These are phyloP conservation scores for Cymbidium sinense DNA, from an alignment of 106 monocot genomes.

Conservation along the genomic window DNA sequence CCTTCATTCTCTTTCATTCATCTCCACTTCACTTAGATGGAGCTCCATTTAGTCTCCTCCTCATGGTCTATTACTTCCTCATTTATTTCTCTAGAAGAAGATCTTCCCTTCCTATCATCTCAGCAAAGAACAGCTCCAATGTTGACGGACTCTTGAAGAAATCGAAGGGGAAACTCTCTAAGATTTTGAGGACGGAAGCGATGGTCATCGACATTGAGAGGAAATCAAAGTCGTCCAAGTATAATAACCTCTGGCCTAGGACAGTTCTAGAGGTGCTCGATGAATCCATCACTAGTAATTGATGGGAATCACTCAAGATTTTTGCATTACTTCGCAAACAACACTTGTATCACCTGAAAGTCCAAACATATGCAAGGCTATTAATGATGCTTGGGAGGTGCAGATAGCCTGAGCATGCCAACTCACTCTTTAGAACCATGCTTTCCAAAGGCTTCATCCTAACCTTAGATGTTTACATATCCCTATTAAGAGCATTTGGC, in stretches of 20 bases:
- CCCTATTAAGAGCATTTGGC: conserved; percentile 79
- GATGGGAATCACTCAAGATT: conserved; percentile 85
- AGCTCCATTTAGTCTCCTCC: neutral
- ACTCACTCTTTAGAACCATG: conserved; percentile 60
- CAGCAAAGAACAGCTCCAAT: neutral
- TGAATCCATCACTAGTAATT: conserved; percentile 35
- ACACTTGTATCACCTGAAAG: conserved; percentile 75
- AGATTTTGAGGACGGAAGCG: conserved; percentile 20
- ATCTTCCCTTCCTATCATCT: neutral
- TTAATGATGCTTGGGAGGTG: conserved; percentile 80
- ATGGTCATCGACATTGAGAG: conserved; percentile 16
- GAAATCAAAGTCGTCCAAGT: conserved; percentile 19
- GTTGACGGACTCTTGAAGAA: neutral
- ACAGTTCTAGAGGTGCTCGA: conserved; percentile 83
- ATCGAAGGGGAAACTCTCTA: conserved; percentile 10
- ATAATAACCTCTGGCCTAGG: conserved; percentile 46
- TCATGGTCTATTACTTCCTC: neutral
- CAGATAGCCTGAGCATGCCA: conserved; percentile 50
- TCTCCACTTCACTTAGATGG: neutral
- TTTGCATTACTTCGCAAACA: conserved; percentile 76
- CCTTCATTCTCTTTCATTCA: neutral
- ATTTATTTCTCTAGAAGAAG: neutral
- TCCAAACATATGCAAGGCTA: conserved; percentile 70
- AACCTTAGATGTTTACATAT: conserved; percentile 83
- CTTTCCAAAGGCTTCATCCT: conserved; percentile 73